Evolutionary conservation across 495 filamentous ascomycete species (phyloP).

Genomic region (Aspergillus saccharolyticus): DNA sequence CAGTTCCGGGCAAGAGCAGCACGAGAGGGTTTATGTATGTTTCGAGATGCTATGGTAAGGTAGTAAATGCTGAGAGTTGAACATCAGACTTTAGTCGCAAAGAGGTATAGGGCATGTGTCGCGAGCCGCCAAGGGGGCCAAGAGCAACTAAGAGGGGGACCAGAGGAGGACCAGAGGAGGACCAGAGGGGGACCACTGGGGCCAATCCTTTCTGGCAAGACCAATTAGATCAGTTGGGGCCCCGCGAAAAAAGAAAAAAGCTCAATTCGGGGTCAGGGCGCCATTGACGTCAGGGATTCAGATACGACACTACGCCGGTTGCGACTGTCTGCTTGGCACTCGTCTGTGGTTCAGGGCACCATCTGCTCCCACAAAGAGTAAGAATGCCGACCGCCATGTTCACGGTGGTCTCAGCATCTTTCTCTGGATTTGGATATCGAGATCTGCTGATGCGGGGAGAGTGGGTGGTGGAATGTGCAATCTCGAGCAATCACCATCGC

Average conservation of each 20-base stretch:
- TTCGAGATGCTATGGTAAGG: constrained; percentile 4
- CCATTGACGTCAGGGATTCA: constrained; percentile 2
- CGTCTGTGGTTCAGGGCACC: neutral
- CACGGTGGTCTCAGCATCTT: too few species aligned
- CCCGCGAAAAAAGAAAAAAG: neutral
- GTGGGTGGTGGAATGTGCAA: neutral
- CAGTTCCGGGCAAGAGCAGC: neutral
- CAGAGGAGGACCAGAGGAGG: too few species aligned
- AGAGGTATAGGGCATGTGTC: constrained; percentile 14
- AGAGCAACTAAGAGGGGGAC: too few species aligned
- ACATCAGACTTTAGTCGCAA: constrained; percentile 12
- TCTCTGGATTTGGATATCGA: too few species aligned
- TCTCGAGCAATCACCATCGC: neutral
- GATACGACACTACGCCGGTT: neutral
- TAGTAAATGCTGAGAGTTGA: constrained; percentile 4
- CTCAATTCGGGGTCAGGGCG: constrained; percentile 1
- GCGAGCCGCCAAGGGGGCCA: constrained; percentile 2
- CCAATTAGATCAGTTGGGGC: neutral
- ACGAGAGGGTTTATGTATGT: neutral
- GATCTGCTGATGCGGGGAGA: neutral
- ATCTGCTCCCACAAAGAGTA: neutral
- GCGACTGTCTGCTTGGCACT: neutral
- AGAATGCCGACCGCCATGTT: neutral
- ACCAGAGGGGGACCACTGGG: neutral
- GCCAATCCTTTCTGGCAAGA: neutral